Conservation (phyloP, 148 eudicot genomes). For the Chenopodium formosanum region DNA sequence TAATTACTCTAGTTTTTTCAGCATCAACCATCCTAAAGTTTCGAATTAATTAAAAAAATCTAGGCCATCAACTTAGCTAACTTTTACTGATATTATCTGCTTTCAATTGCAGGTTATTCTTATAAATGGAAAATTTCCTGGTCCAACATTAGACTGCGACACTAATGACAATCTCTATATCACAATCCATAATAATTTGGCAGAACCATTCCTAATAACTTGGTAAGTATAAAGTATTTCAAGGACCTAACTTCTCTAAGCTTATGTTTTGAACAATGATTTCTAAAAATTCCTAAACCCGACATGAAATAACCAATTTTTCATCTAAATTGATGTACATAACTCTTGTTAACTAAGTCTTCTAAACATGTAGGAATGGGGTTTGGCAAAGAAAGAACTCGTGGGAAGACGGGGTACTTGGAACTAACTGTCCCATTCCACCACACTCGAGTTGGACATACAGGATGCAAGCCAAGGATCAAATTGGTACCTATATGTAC, state of each 20-base stretch:
- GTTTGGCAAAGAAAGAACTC: slow-evolving; percentile 68
- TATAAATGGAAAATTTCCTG: slow-evolving; percentile 84
- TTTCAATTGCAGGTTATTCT: slow-evolving; percentile 59
- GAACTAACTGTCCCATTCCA: slow-evolving; percentile 89
- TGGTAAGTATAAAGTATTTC: slow-evolving; percentile 62
- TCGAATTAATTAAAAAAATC: no score
- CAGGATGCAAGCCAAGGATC: slow-evolving; percentile 84
- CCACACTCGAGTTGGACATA: slow-evolving; percentile 69
- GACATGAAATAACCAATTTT: no score
- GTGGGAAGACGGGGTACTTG: slow-evolving; percentile 92
- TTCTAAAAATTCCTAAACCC: no score
- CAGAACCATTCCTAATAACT: slow-evolving; percentile 78
- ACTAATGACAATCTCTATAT: slow-evolving; percentile 77
- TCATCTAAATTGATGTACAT: no score
- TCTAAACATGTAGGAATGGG: slow-evolving; percentile 56
- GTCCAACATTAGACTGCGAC: slow-evolving; percentile 53
- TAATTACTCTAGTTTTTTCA: no score
- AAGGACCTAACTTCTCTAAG: no score
- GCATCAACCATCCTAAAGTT: no score
- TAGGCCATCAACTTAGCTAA: no score
- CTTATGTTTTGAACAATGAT: no score
- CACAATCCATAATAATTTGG: slow-evolving; percentile 60
- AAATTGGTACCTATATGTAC: slow-evolving; percentile 68
- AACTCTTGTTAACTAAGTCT: no score
- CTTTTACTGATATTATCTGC: no score